Evolutionary conservation across 2,329 filamentous ascomycete species (phyloP), one percentile per base, ranked within the genome.

Genomic region (Aspergillus terreus): DNA sequence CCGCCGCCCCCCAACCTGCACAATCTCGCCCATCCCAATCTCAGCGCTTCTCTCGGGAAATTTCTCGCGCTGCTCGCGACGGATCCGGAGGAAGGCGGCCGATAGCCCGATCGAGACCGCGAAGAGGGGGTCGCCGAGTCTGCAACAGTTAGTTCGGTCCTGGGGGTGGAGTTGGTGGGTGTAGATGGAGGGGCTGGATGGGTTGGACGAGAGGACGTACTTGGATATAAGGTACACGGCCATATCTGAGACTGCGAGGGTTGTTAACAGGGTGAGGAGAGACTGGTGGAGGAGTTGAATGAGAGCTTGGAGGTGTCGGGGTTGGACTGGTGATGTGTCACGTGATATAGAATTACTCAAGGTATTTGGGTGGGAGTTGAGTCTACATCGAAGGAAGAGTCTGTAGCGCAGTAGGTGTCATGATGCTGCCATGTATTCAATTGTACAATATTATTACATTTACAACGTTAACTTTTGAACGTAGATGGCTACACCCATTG

Each of bases 401-500:
- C 19, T 19, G 27, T 10, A 9, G 6, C 9, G 23, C 23, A 23
- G 23, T 23, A 23, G 23, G 23, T 23, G 6, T 11, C 27, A 30
- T 30, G 27, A 30, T 30, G 27, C 27, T 30, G 9, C 7, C 27
- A 9, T 30, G 27, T 30, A 30, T 30, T 11, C 27, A 10, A 30
- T 30, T 30, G 27, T 30, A 30, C 27, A 30, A 30, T 30, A 30
- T 30, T 6, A 30, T 30, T 30, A 30, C 27, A 30, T 30, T 30
- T 30, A 30, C 27, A 30, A 30, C 27, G 27, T 30, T 11, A 30
- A 30, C 27, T 30, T 30, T 30, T 30, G 4, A 38, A 14, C 15
- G 11, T 35, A 35, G 11, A 2, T n/a, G 6, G 35, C 19, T 66
- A 82, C 47, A 78, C 80, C 83, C 83, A 86, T 56, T 85, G 82